A percentile compares a stretch with the other conserved stretches of the same genome.
Conservation (phyloP, 495 filamentous ascomycete species). For the Talaromyces borbonicus region DNA sequence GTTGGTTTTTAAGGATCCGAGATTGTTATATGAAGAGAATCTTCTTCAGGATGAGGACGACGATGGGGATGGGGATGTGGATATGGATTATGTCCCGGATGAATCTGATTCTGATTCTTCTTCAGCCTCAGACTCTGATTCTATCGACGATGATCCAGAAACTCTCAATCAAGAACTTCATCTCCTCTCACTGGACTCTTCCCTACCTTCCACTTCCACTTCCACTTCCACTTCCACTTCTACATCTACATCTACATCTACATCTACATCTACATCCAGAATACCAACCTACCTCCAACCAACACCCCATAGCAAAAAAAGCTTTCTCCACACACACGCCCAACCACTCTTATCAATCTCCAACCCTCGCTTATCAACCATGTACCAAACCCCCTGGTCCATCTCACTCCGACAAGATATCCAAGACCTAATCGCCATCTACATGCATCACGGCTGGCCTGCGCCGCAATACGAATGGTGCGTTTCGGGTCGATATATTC, state of each 20-base stretch:
- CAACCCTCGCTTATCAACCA: background rate
- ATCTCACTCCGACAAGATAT: background rate
- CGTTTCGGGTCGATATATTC: background rate
- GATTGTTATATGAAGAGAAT: conserved; percentile 5
- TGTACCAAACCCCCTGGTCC: background rate
- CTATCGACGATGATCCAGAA: background rate
- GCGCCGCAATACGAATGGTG: background rate
- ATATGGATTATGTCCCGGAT: background rate
- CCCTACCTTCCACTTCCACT: background rate
- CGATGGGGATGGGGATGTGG: conserved; percentile 12
- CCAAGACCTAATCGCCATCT: background rate
- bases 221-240: no score
- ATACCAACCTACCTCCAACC: background rate
- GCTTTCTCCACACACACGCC: conserved; percentile 3
- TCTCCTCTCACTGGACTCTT: background rate
- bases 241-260: no score
- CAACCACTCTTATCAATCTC: background rate
- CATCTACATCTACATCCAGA: no score
- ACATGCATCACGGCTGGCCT: conserved; percentile 2
- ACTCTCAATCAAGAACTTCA: background rate
- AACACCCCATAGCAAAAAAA: background rate
- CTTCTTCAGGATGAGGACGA: background rate
- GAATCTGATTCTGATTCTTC: background rate
- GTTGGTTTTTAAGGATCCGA: background rate
- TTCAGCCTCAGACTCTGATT: background rate